Evolutionary conservation across 1,284 basidiomycete genomes (phyloP).

Genomic region (Chondrostereum purpureum): DNA sequence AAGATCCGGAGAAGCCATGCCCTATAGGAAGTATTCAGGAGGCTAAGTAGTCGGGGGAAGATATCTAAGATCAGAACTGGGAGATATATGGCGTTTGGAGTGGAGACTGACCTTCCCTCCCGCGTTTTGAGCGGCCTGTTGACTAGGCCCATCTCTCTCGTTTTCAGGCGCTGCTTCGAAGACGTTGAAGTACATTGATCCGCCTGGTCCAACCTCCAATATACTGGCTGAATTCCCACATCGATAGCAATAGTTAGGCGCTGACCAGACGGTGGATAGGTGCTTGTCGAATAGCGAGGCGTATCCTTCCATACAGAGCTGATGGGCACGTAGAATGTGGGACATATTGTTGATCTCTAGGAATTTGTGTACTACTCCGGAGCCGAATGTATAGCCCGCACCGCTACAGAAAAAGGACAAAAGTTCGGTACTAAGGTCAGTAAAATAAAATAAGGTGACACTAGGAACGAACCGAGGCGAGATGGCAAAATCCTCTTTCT

Average conservation of each 20-base stretch:
- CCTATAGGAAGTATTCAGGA: conserved; percentile 68
- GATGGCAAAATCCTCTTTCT: conserved; percentile 99
- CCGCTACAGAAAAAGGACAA: conserved; percentile 66
- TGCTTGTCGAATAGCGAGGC: conserved; percentile 91
- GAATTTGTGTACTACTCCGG: conserved; percentile 98
- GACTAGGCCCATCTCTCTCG: conserved; percentile 75
- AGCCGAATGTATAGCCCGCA: conserved; percentile 98
- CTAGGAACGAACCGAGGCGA: conserved; percentile 75
- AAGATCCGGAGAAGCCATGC: background rate
- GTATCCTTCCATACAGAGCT: conserved; percentile 99
- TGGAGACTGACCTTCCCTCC: conserved; percentile 53
- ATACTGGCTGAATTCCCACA: conserved; percentile 98
- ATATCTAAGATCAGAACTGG: too few relatives aligned
- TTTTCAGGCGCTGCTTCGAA: conserved; percentile 99
- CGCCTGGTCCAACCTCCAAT: conserved; percentile 90
- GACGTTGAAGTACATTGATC: conserved; percentile 91
- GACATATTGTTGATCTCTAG: conserved; percentile 92
- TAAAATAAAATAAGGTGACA: conserved; percentile 14
- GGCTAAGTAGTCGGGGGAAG: conserved; percentile 31
- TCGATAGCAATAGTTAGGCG: conserved; percentile 97
- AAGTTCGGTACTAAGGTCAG: conserved; percentile 9
- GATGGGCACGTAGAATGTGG: conserved; percentile 96
- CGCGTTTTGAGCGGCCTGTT: conserved; percentile 64
- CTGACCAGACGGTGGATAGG: conserved; percentile 97
- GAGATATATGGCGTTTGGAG: too few relatives aligned